Evolutionary conservation across 139 green algal species (phyloP).

Genomic region (Pleodorina starrii): DNA sequence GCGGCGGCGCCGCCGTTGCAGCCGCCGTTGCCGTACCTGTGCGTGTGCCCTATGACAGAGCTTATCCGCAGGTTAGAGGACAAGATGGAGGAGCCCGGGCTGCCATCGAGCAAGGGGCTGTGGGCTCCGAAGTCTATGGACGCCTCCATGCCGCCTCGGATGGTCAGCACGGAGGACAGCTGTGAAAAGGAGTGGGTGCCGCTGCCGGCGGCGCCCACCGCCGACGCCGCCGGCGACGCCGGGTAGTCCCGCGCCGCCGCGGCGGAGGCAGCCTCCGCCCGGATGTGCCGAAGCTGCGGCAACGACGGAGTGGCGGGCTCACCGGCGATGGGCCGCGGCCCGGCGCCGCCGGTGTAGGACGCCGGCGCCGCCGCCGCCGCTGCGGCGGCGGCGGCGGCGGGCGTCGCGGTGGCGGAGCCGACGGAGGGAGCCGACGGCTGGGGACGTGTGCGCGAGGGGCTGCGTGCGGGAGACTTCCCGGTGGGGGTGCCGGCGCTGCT

Average conservation of each 20-base stretch:
- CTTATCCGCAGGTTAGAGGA: not conserved
- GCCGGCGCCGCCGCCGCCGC: not conserved
- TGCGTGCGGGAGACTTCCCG: not conserved
- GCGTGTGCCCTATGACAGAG: not conserved
- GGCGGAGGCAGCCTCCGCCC: not conserved
- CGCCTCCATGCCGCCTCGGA: conserved; percentile 32
- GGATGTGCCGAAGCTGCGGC: not conserved
- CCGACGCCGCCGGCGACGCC: not conserved
- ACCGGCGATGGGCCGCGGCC: too few species aligned
- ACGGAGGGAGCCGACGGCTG: not conserved
- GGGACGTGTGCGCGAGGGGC: not conserved
- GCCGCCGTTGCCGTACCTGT: conserved; percentile 21
- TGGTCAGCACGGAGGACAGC: not conserved
- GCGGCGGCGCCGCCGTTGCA: not conserved
- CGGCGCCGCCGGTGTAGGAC: not conserved
- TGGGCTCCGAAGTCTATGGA: conserved; percentile 8
- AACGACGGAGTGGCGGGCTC: conserved; percentile 1
- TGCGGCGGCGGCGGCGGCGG: not conserved
- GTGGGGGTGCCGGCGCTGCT: not conserved
- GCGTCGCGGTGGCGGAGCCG: not conserved
- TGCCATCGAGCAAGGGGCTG: not conserved
- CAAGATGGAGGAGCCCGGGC: conserved; percentile 20
- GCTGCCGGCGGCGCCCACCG: not conserved
- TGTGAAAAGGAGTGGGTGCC: not conserved
- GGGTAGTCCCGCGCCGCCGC: not conserved